Percentiles rank a stretch among this genome's conserved stretches.
phyloP scores from a whole-genome alignment of 768 basidiomycete genomes.

The Tulasnella sp. region DNA sequence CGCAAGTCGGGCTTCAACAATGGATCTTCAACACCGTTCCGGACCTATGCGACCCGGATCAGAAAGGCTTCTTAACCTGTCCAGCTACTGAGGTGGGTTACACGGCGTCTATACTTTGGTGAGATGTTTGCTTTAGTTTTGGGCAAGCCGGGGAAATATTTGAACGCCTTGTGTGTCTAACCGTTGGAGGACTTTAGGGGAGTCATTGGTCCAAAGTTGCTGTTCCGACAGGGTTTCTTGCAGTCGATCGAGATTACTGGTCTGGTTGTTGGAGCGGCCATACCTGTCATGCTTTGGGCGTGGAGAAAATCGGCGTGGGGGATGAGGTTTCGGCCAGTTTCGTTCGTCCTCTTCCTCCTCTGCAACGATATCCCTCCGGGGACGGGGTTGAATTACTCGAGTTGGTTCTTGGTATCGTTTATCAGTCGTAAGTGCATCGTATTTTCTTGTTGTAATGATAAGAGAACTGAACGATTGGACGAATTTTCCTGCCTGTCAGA shows the following conservation, averaged over 20 bases:
- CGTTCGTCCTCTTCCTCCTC: slow-evolving; percentile 32
- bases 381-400: slow-evolving; percentile 35
- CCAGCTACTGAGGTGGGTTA: slow-evolving; percentile 28
- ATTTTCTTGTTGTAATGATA: slow-evolving; percentile 26
- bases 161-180: neutral
- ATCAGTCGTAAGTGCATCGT: slow-evolving; percentile 31
- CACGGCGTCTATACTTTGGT: slow-evolving; percentile 34
- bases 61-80: slow-evolving; percentile 29
- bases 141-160: slow-evolving; percentile 17
- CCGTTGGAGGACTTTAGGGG: slow-evolving; percentile 29
- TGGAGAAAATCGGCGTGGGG: slow-evolving; percentile 26
- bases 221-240: slow-evolving; percentile 28
- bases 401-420: slow-evolving; percentile 33
- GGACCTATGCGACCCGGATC: slow-evolving; percentile 29
- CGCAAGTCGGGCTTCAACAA: slow-evolving; percentile 30
- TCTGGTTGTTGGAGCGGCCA: slow-evolving; percentile 28
- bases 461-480: accelerated
- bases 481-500: slow-evolving; percentile 33
- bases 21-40: slow-evolving; percentile 27
- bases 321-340: slow-evolving; percentile 29
- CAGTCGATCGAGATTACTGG: slow-evolving; percentile 32
- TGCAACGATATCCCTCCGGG: slow-evolving; percentile 34
- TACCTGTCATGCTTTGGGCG: slow-evolving; percentile 32
- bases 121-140: slow-evolving; percentile 5
- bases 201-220: slow-evolving; percentile 32